Base-by-base conservation (phyloP, 805 yeast genomes). In the Henningerozyma blattae region DNA sequence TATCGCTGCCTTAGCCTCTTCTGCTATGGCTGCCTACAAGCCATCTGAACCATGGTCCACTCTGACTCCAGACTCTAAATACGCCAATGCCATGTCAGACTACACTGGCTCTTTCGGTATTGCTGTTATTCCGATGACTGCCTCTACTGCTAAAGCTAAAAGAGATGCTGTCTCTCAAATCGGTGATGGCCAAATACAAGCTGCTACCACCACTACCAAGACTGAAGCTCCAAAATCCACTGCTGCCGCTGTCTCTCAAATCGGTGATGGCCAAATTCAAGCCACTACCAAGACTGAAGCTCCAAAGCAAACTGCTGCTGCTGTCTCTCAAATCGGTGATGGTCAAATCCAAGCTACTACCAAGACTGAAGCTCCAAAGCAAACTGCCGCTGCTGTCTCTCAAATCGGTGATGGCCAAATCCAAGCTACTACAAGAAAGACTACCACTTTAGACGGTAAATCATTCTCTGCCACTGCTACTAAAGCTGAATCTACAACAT, bases 91-190 rank as follows among this genome's bases (percentile, higher is more conserved):
- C 40, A 45, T 66, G 35, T 67, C 82, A 31, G 72, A 72, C 46
- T 70, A 70, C 66, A 39, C 70, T 28, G 55, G 61, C 32, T 52
- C 68, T 32, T 79, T 79, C 48, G 89, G 87, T 62, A 77, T 79
- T 48, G 80, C 79, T 39, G 73, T 79, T 42, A 59, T 65, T 42
- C 70, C 79, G 39, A 45, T 69, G 30, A 39, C 61, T 26, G 46
- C 43, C 27, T 34, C 40, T 16, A 6, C 67, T 45, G 28, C 54
- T 55, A 39, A 47, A 27, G 32, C 43, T 20, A 35, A 36, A 25
- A 35, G 38, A 35, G 34, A 14, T 18, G 50, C 48, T 15, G 43
- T 50, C 20, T 50, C 56, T 30, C 56, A 52, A 38, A 52, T 66
- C 38, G 50, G 55, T 39, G 73, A 67, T 39, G 70, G 71, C 40